phyloP scores from a whole-genome alignment of 352 stramenopile genomes.

The Phytophthora cactorum region DNA sequence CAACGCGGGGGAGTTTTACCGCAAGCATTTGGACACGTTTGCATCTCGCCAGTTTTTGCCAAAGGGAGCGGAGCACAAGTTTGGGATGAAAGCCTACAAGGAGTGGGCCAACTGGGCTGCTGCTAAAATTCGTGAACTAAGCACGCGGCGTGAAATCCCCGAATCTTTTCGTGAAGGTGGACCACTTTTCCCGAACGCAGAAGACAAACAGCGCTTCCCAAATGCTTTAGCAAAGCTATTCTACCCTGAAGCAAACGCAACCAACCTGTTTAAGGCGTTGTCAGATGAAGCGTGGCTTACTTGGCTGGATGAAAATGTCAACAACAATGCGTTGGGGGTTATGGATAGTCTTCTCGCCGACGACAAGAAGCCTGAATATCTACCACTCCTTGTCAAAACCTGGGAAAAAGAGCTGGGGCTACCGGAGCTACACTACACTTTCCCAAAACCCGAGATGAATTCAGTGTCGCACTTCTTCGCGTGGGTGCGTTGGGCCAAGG shows the following conservation, averaged over 20 bases:
- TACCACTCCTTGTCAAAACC: constrained; percentile 56
- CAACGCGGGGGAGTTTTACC: constrained; percentile 79
- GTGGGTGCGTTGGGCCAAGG: constrained; percentile 86
- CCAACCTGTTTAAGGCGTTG: constrained; percentile 65
- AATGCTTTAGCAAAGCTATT: constrained; percentile 71
- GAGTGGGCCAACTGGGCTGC: constrained; percentile 68
- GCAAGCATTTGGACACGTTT: constrained; percentile 82
- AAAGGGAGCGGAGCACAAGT: constrained; percentile 41
- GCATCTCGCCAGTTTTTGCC: constrained; percentile 72
- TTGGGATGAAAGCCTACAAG: constrained; percentile 64
- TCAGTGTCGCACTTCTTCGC: constrained; percentile 78
- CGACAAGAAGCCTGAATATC: constrained; percentile 54
- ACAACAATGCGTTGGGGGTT: constrained; percentile 53
- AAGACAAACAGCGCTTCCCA: constrained; percentile 61
- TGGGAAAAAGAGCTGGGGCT: constrained; percentile 68
- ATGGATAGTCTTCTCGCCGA: constrained; percentile 40
- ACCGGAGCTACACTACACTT: constrained; percentile 64
- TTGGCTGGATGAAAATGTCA: constrained; percentile 66
- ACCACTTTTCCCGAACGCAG: constrained; percentile 55
- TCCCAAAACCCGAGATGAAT: constrained; percentile 63
- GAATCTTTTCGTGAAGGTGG: constrained; percentile 64
- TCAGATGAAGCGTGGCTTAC: constrained; percentile 64
- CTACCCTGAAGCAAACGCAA: constrained; percentile 44
- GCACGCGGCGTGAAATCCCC: constrained; percentile 39
- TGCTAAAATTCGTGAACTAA: constrained; percentile 46